Percentiles rank a stretch among this genome's conserved stretches.
These are phyloP conservation scores for Ormosia semicastrata DNA, from an alignment of 306 rosid genomes.

Conservation along the genomic window DNA sequence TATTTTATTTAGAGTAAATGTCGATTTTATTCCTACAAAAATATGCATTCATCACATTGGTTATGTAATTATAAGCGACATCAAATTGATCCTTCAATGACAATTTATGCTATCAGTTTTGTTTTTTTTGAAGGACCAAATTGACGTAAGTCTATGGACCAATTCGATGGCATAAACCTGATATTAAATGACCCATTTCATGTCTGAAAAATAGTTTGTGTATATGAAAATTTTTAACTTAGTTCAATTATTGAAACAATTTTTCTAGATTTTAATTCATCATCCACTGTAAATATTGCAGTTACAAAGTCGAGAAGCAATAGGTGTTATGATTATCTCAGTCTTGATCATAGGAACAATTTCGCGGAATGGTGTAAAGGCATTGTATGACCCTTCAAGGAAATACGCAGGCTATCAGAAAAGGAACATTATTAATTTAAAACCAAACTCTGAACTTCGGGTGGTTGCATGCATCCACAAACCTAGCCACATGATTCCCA, in stretches of 20 bases:
- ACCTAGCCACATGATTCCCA: slow-evolving; percentile 11
- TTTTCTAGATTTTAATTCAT: neutral
- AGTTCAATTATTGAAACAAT: neutral
- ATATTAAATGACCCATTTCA: too few relatives aligned
- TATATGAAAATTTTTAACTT: neutral
- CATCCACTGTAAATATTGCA: slow-evolving; percentile 3
- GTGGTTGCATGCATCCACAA: slow-evolving; percentile 43
- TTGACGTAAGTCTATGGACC: too few relatives aligned
- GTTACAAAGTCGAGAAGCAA: neutral
- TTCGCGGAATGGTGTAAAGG: slow-evolving; percentile 30
- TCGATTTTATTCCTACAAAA: too few relatives aligned
- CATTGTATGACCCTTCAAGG: slow-evolving; percentile 43
- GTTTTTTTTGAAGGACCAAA: too few relatives aligned
- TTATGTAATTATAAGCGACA: too few relatives aligned
- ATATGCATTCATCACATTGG: too few relatives aligned
- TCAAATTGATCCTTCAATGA: too few relatives aligned
- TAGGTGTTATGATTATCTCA: neutral
- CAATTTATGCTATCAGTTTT: too few relatives aligned
- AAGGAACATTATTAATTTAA: slow-evolving; percentile 36
- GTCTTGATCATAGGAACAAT: slow-evolving; percentile 14
- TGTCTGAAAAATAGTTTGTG: too few relatives aligned
- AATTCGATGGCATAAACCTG: too few relatives aligned
- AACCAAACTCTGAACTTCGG: slow-evolving; percentile 27
- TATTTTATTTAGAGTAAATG: too few relatives aligned
- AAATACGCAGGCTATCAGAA: slow-evolving; percentile 42